Conservation (phyloP, 1,284 basidiomycete species). For the Melampsora americana region DNA sequence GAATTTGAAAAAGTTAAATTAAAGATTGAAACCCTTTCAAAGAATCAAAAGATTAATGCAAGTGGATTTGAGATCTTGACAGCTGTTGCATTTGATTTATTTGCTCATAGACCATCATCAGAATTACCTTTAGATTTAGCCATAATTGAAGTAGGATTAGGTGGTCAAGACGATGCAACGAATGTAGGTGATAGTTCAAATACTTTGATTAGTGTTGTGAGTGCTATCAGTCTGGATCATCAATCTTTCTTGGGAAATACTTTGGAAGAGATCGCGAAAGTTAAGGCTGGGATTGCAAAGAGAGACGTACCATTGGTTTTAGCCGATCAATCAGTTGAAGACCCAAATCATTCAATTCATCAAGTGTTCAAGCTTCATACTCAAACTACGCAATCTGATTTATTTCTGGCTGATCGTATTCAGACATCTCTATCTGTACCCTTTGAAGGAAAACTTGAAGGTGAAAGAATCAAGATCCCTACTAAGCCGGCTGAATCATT, state of each 20-base stretch:
- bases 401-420: background rate
- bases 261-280: conserved; percentile 69
- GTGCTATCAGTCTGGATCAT: conserved; percentile 86
- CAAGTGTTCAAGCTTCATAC: background rate
- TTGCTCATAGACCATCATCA: background rate
- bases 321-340: conserved; percentile 62
- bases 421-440: background rate
- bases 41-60: background rate
- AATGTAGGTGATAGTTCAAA: conserved; percentile 69
- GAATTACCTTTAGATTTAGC: background rate
- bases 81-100: background rate
- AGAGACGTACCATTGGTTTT: conserved; percentile 69
- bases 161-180: conserved; percentile 88
- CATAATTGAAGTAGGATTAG: conserved; percentile 91
- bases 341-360: background rate
- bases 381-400: background rate
- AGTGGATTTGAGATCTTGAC: background rate
- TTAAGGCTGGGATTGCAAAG: conserved; percentile 82
- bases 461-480: background rate
- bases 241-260: conserved; percentile 80
- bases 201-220: conserved; percentile 74
- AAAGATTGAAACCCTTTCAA: background rate
- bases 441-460: too few species aligned
- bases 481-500: background rate
- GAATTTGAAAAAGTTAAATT: background rate